phyloP scores from a whole-genome alignment of 2,329 filamentous ascomycete species.

The Aspergillus puulaauensis region DNA sequence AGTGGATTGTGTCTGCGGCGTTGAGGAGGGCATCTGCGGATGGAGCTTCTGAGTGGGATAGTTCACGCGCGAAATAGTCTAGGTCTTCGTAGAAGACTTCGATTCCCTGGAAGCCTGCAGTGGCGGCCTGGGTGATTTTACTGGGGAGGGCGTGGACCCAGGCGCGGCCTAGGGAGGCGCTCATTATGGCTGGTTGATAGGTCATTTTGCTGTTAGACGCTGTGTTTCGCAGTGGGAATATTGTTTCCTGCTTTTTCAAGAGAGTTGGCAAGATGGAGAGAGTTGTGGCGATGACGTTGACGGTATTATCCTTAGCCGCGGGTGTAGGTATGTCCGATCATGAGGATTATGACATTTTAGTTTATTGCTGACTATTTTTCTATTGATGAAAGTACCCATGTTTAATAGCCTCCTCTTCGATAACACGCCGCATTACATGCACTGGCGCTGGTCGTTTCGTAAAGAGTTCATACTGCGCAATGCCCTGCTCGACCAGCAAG shows the following conservation, averaged over 20 bases:
- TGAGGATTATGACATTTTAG: too few relatives aligned
- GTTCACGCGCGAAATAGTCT: constrained; percentile 25
- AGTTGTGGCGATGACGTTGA: too few relatives aligned
- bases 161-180: constrained; percentile 73
- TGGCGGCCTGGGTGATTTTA: constrained; percentile 68
- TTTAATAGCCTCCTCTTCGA: not conserved
- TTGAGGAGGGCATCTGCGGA: constrained; percentile 20
- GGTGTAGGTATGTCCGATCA: too few relatives aligned
- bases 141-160: constrained; percentile 65
- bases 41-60: constrained; percentile 8
- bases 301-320: too few relatives aligned
- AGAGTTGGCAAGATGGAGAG: too few relatives aligned
- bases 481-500: constrained; percentile 23
- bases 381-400: too few relatives aligned
- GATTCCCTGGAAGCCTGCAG: constrained; percentile 31
- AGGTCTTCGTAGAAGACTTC: constrained; percentile 38
- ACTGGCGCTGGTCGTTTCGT: constrained; percentile 23
- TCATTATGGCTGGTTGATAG: constrained; percentile 62
- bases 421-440: constrained; percentile 20
- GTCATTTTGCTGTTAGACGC: constrained; percentile 22
- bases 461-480: constrained; percentile 26
- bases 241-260: too few relatives aligned
- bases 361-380: too few relatives aligned
- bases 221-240: too few relatives aligned
- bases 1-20: constrained; percentile 44